Base-by-base conservation (phyloP, 148 eudicot genomes). In the Selenicereus undatus region DNA sequence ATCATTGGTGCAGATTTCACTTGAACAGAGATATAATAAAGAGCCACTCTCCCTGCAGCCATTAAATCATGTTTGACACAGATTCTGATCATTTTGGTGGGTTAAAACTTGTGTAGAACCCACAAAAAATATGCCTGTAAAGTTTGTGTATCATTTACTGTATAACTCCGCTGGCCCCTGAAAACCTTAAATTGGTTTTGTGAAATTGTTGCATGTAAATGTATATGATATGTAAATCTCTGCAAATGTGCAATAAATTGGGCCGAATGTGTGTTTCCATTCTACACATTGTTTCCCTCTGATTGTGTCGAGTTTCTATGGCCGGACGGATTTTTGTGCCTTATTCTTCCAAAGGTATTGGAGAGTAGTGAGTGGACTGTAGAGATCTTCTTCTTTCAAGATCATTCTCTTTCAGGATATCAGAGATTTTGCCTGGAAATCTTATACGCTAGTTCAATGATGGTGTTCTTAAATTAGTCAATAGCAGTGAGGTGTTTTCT, bases 1-100 rank as follows among this genome's bases (percentile, higher is more conserved):
- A 24, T 45, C 32, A n/a, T 9, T 73, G 56, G n/a, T 88, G 87
- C 92, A 92, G 96, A 88, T 92, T 72, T 83, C 93, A 36, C 83
- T 92, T 71, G 90, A 83, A 36, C 81, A 82, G 79, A 86, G 82
- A 79, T 79, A 73, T 45, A 65, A 66, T 22, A 30, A 79, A 73
- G 82, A 76, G 32, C 14, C 26, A 14, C 71, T 27, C 18, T 26
- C 45, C 32, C 11, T 73, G 27, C 60, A 73, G 51, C 16, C 81
- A 78, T 50, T 42, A 76, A 81, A 56, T 29, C 81, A 65, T 22
- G 71, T 30, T 74, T 48, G 72, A 39, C 18, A 32, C 18, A 69
- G 48, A 48, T 66, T 62, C 30, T 70, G 56, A 64, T 13, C 27
- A 8, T 14, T 60, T 30, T 26, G 5, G 54, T 43, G 20, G 22